phyloP scores from a whole-genome alignment of 768 basidiomycete species.

The Leccinum sublutescens region DNA sequence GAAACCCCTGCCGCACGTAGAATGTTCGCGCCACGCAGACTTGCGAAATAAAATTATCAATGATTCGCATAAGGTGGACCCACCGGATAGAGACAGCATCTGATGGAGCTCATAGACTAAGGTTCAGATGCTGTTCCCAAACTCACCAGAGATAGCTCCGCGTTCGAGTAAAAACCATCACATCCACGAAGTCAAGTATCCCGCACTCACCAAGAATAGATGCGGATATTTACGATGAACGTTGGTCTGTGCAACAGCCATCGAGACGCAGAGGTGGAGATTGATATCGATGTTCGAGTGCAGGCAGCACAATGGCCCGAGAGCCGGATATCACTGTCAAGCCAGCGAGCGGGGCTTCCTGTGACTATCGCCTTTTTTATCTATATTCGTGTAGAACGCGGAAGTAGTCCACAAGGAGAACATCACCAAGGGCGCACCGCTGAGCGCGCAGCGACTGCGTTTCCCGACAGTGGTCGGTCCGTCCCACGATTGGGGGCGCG shows the following conservation, averaged over 20 bases:
- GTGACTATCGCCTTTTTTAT: background rate
- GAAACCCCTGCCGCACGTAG: background rate
- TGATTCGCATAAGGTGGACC: background rate
- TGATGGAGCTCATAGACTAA: background rate
- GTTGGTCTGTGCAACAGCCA: background rate
- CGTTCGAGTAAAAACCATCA: background rate
- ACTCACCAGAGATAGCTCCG: background rate
- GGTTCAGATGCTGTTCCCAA: background rate
- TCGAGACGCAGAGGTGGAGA: background rate
- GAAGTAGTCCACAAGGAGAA: background rate
- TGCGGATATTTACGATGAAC: background rate
- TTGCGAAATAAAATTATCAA: background rate
- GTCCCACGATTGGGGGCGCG: background rate
- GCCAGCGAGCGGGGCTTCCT: background rate
- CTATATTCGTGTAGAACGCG: background rate
- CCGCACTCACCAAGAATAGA: background rate
- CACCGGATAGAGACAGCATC: background rate
- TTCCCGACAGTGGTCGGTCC: background rate
- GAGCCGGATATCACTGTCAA: background rate
- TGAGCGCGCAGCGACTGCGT: background rate
- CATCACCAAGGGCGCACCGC: background rate
- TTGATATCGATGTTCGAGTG: background rate
- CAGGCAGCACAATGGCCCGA: background rate
- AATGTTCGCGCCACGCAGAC: background rate
- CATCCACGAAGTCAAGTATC: background rate